Evolutionary conservation across 140 eudicot genomes (phyloP).

Genomic region (Oenanthe javanica): DNA sequence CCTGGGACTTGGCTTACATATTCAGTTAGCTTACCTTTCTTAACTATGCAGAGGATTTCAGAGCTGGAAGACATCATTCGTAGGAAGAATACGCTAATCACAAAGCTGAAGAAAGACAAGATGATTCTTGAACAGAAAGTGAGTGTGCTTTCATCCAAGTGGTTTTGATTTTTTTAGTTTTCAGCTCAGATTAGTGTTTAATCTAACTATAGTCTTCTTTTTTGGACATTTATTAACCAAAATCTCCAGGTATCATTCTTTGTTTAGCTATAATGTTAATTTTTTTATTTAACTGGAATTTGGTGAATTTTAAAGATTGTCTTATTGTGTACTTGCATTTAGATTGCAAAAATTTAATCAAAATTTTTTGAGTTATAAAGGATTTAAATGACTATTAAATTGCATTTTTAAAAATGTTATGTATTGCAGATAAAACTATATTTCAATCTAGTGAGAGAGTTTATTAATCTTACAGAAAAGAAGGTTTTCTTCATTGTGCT

Average conservation of each 20-base stretch:
- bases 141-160: conserved; percentile 8
- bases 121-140: conserved; percentile 85
- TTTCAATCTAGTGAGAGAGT: background rate
- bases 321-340: no score
- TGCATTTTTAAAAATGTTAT: no score
- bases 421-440: background rate
- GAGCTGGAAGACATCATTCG: conserved; percentile 84
- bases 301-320: no score
- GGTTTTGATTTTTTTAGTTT: background rate
- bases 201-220: background rate
- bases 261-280: background rate
- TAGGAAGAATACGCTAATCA: conserved; percentile 60
- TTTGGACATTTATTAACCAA: background rate
- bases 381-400: no score
- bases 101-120: conserved; percentile 71
- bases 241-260: background rate
- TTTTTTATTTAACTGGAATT: no score
- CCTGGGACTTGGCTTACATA: background rate
- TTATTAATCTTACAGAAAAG: background rate
- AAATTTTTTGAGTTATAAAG: background rate
- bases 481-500: background rate
- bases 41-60: conserved; percentile 47
- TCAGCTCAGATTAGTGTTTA: background rate
- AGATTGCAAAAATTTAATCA: background rate
- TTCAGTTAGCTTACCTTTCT: background rate